Conservation (phyloP, 306 rosid species). For the Prunus campanulata region DNA sequence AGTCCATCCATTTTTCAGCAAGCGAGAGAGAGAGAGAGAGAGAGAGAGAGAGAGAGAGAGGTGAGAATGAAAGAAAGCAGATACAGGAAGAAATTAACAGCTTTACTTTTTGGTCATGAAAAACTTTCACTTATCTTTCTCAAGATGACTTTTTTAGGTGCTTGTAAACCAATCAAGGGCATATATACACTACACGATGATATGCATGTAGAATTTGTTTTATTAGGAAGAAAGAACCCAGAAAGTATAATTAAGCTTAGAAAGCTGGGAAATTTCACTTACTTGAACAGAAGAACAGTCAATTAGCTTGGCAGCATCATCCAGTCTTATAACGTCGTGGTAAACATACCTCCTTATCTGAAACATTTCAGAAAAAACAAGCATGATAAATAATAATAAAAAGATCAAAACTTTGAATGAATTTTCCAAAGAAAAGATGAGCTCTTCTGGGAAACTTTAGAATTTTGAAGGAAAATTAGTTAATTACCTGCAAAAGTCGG, state of each 20-base stretch:
- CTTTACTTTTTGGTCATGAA: too few species aligned
- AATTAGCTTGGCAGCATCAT: constrained; percentile 69
- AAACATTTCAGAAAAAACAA: neutral
- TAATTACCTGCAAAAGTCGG: constrained; percentile 74
- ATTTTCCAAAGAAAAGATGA: too few species aligned
- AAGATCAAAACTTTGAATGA: neutral
- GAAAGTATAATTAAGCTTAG: neutral
- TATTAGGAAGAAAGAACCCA: neutral
- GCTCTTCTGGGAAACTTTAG: too few species aligned
- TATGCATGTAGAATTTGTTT: neutral
- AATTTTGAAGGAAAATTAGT: neutral
- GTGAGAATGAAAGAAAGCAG: too few species aligned
- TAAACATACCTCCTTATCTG: constrained; percentile 92
- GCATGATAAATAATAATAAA: neutral
- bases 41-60: too few species aligned
- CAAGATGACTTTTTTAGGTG: neutral
- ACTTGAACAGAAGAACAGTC: constrained; percentile 87
- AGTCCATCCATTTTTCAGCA: neutral
- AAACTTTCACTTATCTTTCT: neutral
- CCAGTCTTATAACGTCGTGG: constrained; percentile 70
- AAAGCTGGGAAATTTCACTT: constrained; percentile 15
- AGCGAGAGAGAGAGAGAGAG: neutral
- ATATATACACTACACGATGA: neutral
- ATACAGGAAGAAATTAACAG: too few species aligned
- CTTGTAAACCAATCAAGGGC: neutral